phyloP scores from a whole-genome alignment of 2,329 filamentous ascomycete genomes.

The Exserohilum turcica region DNA sequence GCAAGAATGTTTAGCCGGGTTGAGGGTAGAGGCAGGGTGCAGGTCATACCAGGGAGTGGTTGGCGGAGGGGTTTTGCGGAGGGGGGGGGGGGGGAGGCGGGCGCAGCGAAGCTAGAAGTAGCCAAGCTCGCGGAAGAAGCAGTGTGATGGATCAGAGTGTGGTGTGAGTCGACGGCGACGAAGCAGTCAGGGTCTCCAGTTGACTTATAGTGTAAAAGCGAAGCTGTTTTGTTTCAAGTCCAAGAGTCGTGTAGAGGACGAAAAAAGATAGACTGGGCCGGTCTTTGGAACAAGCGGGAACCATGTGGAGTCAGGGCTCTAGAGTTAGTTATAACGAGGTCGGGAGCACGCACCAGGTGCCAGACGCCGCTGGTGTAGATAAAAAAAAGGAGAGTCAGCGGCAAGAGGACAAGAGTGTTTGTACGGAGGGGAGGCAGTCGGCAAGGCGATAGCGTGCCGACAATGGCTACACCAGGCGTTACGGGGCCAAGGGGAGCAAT shows the following conservation, averaged over 20 bases:
- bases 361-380: constrained; percentile 26
- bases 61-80: neutral
- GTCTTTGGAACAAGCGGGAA: constrained; percentile 26
- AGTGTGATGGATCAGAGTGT: constrained; percentile 31
- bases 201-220: constrained; percentile 12
- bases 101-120: constrained; percentile 34
- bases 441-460: constrained; percentile 35
- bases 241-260: constrained; percentile 17
- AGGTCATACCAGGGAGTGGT: constrained; percentile 9
- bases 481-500: constrained; percentile 23
- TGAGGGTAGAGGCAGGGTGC: neutral
- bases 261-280: constrained; percentile 19
- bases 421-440: constrained; percentile 36
- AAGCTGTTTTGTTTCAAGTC: constrained; percentile 18
- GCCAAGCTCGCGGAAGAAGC: constrained; percentile 34
- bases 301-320: constrained; percentile 37
- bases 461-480: constrained; percentile 24
- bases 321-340: constrained; percentile 33
- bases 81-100: constrained; percentile 19
- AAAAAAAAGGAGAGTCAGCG: constrained; percentile 31
- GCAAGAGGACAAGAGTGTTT: constrained; percentile 25
- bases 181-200: constrained; percentile 12
- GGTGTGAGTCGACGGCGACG: constrained; percentile 18
- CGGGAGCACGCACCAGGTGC: constrained; percentile 45
- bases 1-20: constrained; percentile 6